Base-by-base conservation (phyloP, 768 basidiomycete species). In the Omphalotus guepiniiformis region DNA sequence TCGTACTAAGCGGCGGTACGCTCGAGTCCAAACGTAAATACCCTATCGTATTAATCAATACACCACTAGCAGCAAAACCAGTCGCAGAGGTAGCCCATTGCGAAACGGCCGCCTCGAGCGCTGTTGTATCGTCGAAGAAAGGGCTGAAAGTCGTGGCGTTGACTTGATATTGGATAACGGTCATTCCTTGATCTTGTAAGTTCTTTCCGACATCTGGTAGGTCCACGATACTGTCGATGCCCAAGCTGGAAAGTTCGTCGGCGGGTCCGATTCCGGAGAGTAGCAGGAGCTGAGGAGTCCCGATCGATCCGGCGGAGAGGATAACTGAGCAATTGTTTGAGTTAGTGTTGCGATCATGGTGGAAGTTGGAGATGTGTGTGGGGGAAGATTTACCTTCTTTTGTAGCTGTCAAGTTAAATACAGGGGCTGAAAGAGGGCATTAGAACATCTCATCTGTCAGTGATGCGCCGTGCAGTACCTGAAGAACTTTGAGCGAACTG, bases 191-290 rank as follows among this genome's bases (percentile, higher is more conserved):
- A 21, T 38, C 38, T 15, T 36, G 39, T 25, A 47, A 38, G 49
- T 71, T 69, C 45, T 70, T 66, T 7, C 74, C 74, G 2, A 75
- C 72, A 1, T 72, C 71, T 18, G 67, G 64, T 4, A 74, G 55
- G 39, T 74, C 63, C 2, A 69, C 58, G 2, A 65, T n/a, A 0
- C 58, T 56, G 15, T 56, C 19, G 25, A 76, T 52, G 0, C 60
- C 63, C 4, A 16, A 6, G 16, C 37, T 7, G 13, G n/a, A 25
- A 0, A 76, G 62, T 1, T 68, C 35, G 0, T 53, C 52, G 37
- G 50, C 50, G 4, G 59, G 50, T 2, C 74, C 74, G 12, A 76
- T 66, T 0, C 74, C 74, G 2, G 71, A 80, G 3, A 81, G 67
- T 55, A 83, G 77, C 6, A 85, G 69, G 16, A 84, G 70, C 3